Evolutionary conservation across 371 early-diverging fungal genomes (phyloP).

Genomic region (Lichtheimia corymbifera): DNA sequence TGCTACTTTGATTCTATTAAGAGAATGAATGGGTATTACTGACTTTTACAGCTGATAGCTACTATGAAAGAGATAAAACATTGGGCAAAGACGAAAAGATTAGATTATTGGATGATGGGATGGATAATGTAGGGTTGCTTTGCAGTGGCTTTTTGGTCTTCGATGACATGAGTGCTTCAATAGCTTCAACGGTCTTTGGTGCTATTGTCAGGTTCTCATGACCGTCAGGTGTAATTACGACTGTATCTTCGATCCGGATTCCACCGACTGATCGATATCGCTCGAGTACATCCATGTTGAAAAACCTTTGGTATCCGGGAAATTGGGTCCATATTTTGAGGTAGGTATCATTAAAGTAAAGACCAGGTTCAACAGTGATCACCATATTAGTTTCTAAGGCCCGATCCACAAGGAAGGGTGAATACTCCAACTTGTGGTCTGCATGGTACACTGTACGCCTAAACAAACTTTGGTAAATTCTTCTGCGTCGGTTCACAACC

Average conservation of each 20-base stretch:
- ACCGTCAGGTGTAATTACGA: conserved; percentile 73
- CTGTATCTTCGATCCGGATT: conserved; percentile 90
- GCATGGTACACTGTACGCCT: background rate
- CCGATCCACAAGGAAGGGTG: conserved; percentile 11
- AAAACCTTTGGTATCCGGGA: conserved; percentile 56
- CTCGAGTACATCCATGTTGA: conserved; percentile 66
- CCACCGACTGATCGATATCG: conserved; percentile 80
- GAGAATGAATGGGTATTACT: too few relatives aligned
- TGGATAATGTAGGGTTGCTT: too few relatives aligned
- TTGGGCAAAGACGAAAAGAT: too few relatives aligned
- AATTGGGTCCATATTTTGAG: conserved; percentile 50
- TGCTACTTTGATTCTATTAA: too few relatives aligned
- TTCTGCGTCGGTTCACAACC: too few relatives aligned
- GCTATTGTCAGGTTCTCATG: conserved; percentile 71
- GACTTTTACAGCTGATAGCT: background rate
- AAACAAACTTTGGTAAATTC: background rate
- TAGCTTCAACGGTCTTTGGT: conserved; percentile 69
- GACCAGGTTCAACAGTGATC: conserved; percentile 92
- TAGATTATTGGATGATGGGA: too few relatives aligned
- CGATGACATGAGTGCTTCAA: conserved; percentile 57
- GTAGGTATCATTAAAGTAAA: conserved; percentile 62
- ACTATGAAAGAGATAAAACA: background rate
- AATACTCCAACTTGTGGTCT: conserved; percentile 6
- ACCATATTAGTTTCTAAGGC: conserved; percentile 79
- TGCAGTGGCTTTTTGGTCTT: background rate